A percentile compares a stretch with the other conserved stretches of the same genome.
Conservation (phyloP, 2,329 filamentous ascomycete genomes). For the Trichothecium sympodiale region DNA sequence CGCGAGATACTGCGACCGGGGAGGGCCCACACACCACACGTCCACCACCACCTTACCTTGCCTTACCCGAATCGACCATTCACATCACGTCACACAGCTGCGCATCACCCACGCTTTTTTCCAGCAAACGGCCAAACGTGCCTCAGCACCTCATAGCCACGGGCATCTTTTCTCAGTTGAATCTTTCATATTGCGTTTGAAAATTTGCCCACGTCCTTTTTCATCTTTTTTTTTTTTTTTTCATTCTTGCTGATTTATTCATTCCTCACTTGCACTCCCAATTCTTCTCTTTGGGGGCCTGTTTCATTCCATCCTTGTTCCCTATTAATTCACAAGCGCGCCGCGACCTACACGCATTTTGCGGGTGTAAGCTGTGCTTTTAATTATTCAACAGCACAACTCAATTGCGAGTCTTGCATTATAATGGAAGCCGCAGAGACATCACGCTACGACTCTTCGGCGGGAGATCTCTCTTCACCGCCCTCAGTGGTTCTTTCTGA, state of each 20-base stretch:
- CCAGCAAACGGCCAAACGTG: neutral
- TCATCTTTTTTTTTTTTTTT: neutral
- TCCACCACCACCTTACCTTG: constrained; percentile 2
- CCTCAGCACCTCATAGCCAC: too few species aligned
- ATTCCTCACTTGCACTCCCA: neutral
- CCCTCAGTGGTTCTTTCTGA: constrained; percentile 39
- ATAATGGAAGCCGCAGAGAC: constrained; percentile 19
- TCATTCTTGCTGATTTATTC: neutral
- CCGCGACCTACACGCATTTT: neutral
- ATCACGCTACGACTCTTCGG: constrained; percentile 33
- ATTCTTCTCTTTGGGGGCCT: neutral
- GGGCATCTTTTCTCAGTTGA: too few species aligned
- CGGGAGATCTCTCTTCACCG: constrained; percentile 39
- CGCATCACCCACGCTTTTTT: constrained; percentile 3
- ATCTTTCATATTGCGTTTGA: too few species aligned
- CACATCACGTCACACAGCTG: constrained; percentile 8
- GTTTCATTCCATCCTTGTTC: neutral
- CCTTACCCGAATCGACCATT: constrained; percentile 8
- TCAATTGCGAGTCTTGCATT: constrained; percentile 3
- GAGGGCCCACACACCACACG: constrained; percentile 8
- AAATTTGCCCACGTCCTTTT: neutral
- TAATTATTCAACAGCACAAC: too few species aligned
- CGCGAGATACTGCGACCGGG: constrained; percentile 12
- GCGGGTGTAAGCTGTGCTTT: neutral
- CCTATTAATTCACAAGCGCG: too few species aligned